Evolutionary conservation across 306 rosid species (phyloP).

Genomic region (Spatholobus suberectus): DNA sequence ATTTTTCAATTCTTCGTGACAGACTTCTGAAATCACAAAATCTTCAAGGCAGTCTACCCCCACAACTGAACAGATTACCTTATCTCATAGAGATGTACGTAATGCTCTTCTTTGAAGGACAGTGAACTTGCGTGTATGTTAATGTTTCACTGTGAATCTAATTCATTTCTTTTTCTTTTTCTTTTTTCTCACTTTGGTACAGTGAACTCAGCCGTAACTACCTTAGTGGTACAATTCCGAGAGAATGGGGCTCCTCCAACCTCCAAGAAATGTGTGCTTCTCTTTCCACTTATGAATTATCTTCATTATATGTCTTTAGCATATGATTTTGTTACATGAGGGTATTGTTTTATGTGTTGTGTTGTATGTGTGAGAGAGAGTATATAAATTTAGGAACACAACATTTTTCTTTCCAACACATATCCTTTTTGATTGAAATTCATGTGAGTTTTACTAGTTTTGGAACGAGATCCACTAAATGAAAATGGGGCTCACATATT

Average conservation of each 20-base stretch:
- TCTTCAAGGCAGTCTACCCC: slow-evolving; percentile 57
- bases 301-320: not conserved
- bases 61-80: slow-evolving; percentile 41
- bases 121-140: not conserved
- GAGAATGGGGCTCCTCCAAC: slow-evolving; percentile 49
- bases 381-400: not conserved
- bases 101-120: not conserved
- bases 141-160: not conserved
- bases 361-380: not conserved
- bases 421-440: not conserved
- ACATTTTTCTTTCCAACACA: not conserved
- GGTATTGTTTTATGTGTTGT: not conserved
- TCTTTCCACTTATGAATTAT: not conserved
- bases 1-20: not conserved
- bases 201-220: slow-evolving; percentile 59
- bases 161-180: not conserved
- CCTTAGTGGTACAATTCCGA: slow-evolving; percentile 56
- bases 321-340: not conserved
- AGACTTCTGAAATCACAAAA: slow-evolving; percentile 45
- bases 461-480: not conserved
- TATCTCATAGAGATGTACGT: slow-evolving; percentile 54
- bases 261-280: not conserved
- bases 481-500: not conserved
- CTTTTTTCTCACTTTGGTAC: not conserved
- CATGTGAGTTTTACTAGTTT: not conserved